These are phyloP conservation scores for Strombidium stylifer DNA, from an alignment of 73 alveolate species.

Conservation along the genomic window DNA sequence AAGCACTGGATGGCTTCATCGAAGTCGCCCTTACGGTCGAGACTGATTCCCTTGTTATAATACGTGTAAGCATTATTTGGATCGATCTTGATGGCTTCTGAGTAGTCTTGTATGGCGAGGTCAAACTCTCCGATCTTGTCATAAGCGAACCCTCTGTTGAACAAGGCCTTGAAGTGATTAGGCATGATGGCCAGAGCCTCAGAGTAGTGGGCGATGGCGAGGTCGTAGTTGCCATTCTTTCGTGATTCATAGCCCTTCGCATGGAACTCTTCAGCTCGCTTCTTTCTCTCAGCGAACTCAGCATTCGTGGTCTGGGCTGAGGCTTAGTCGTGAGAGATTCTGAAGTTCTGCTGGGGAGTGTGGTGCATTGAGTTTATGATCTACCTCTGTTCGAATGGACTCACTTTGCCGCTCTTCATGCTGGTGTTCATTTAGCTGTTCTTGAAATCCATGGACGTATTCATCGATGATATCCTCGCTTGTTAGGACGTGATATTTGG, in stretches of 20 bases:
- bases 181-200: slow-evolving; percentile 77
- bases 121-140: slow-evolving; percentile 94
- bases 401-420: too few relatives aligned
- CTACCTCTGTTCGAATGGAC: too few relatives aligned
- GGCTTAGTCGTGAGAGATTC: too few relatives aligned
- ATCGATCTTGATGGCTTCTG: slow-evolving; percentile 92
- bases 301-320: too few relatives aligned
- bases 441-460: too few relatives aligned
- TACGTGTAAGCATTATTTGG: slow-evolving; percentile 94
- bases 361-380: too few relatives aligned
- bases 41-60: slow-evolving; percentile 95
- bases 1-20: slow-evolving; percentile 92
- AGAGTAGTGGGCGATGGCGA: slow-evolving; percentile 71
- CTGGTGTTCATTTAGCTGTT: too few relatives aligned
- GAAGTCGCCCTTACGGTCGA: slow-evolving; percentile 93
- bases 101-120: slow-evolving; percentile 92
- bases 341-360: too few relatives aligned
- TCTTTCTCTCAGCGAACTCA: too few relatives aligned
- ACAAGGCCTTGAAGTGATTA: slow-evolving; percentile 76
- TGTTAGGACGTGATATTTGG: too few relatives aligned
- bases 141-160: slow-evolving; percentile 96
- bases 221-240: slow-evolving; percentile 67
- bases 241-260: slow-evolving; percentile 76
- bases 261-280: slow-evolving; percentile 71
- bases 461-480: too few relatives aligned